Conservation (phyloP, 768 basidiomycete genomes). For the Glaciozyma antarctica region DNA sequence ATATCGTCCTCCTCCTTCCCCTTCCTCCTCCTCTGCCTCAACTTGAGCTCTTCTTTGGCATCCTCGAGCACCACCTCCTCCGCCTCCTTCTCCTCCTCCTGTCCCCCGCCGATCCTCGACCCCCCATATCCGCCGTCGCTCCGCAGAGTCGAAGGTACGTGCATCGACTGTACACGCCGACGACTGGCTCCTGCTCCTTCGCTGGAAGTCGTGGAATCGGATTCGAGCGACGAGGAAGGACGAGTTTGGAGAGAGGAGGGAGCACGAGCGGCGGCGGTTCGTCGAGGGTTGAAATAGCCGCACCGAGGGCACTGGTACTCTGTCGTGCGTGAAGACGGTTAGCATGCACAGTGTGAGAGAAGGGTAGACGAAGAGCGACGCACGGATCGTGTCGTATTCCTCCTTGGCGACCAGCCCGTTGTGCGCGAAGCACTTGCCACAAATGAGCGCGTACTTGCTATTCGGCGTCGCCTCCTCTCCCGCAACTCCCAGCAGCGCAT, state of each 20-base stretch:
- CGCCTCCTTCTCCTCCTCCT: conserved; percentile 7
- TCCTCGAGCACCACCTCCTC: conserved; percentile 3
- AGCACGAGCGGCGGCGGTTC: not conserved
- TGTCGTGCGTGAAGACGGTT: conserved; percentile 36
- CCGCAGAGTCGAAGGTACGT: not conserved
- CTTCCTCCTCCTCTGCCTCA: not conserved
- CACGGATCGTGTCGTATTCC: conserved; percentile 72
- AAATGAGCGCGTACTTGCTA: conserved; percentile 72
- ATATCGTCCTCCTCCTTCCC: not conserved
- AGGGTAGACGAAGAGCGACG: conserved; percentile 38
- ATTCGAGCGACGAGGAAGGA: not conserved
- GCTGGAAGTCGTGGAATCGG: not conserved
- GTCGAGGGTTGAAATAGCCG: conserved; percentile 58
- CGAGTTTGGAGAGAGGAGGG: not conserved
- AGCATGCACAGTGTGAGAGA: not conserved
- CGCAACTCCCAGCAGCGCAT: conserved; percentile 66
- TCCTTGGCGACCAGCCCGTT: conserved; percentile 79
- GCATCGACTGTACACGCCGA: conserved; percentile 22
- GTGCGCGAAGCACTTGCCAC: conserved; percentile 74
- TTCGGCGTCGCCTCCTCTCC: conserved; percentile 46
- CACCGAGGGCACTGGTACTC: conserved; percentile 83
- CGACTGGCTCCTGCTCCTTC: not conserved
- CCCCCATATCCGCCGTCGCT: not conserved
- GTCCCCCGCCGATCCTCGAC: not conserved
- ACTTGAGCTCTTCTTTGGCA: not conserved